Evolutionary conservation across 2,329 filamentous ascomycete species (phyloP), one percentile per base, ranked within the genome.

Genomic region (Epicoccum sorghinum): DNA sequence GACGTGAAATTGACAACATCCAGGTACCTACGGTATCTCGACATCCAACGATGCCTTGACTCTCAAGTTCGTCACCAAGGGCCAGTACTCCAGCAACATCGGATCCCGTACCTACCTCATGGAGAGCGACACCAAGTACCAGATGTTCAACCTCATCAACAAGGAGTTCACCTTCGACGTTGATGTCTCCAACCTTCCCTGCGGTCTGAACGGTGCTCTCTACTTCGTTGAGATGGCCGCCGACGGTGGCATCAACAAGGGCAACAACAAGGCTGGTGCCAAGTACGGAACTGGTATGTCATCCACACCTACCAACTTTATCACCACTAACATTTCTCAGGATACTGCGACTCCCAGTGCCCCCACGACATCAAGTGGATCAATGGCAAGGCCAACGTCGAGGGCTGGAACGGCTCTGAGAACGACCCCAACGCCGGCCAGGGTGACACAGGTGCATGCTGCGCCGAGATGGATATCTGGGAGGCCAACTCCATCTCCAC

Each of bases 391-490:
- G 83, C 79, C 55, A 88, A 88, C 71, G 75, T 79, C 23, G 80
- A 82, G 1, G 79, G 78, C 59, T 85, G 83, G 83, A 62, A 65
- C 53, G 71, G 81, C 13, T 83, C 82, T 2, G 58, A 65, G 42
- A 82, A 77, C 66, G 84, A 88, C 64, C 59, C 72, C 60, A 85
- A 85, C 67, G 77, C 81, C 30, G 84, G 84, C 51, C 68, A 73
- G 23, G 83, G 82, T 35, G 72, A 73, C 38, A 75, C 81, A 44
- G 86, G 87, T 57, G 79, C 85, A 35, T 89, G 87, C 82, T 89
- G 86, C 72, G 76, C 82, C 38, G 87, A 89, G 74, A 86, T 89
- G 82, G 86, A 89, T 64, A 80, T 87, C 72, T 89, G 86, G 86
- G 86, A 89, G 76, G 86, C 86, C 63, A 89, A 89, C 80, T 80